Evolutionary conservation across 257 asterid genomes (phyloP), one percentile per base, ranked within the genome.

Genomic region (Solanum megistacrolobum): DNA sequence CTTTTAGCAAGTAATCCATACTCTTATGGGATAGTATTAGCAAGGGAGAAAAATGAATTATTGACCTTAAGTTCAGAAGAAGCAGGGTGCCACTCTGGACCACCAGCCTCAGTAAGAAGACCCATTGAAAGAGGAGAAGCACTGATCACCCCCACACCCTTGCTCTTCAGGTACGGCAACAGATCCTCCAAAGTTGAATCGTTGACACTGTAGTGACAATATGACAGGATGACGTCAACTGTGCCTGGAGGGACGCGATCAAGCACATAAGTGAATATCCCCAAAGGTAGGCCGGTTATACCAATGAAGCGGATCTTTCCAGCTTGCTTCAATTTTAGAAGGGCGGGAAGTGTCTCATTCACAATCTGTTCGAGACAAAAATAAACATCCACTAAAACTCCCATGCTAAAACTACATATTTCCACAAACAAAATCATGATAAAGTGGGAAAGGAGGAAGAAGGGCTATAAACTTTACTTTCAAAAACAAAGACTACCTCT

Each of bases 41-140:
- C 74, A 34, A 71, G 14, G 68, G n/a, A 79, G 83, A 81, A 29
- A 60, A 31, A 31, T 25, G 7, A 21, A 86, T 21, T 46, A 58
- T 29, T 58, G 65, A 96, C 99, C 99, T 95, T 94, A 87, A 97
- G 96, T 87, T 96, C 96, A 21, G 95, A 92, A 68, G 98, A 88
- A 88, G 99, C 98, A 86, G 99, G 99, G 91, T 96, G 99, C 99
- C 99, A 97, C 35, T 95, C 96, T 7, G 99, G 99, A 69, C 98
- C 98, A 76, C 98, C 99, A 87, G 58, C 87, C 90, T 97, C 98
- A 4, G 99, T 97, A 73, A 97, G 96, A 90, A 97, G 99, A 62
- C 99, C 99, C 99, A 97, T 97, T 0, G 99, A 92, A 32, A 97
- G 92, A 9, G 99, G 99, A 78, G 99, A 96, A 88, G 99, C 99